Base-by-base conservation (phyloP, 2,329 filamentous ascomycete genomes). In the Neoascochyta sp. region DNA sequence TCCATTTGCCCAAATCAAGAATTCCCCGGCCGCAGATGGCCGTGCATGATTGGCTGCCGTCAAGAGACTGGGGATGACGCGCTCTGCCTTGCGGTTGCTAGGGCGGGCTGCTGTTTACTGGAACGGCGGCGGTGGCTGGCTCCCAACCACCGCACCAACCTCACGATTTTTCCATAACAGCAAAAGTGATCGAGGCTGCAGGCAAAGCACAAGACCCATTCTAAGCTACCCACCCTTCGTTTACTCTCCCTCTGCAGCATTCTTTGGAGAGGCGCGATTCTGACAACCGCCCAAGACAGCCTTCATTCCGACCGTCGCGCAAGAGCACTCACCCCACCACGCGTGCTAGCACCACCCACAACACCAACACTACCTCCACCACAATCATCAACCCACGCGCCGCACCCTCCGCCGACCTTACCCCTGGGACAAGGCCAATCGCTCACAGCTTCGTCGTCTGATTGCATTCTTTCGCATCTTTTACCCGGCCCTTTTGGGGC, bases 401-500 rank as follows among this genome's bases (percentile, higher is more conserved):
- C 36, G 30, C 45, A 36, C 30, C 29, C 33, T 44, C 24, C 41
- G 37, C 43, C 27, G 32, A 27, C 29, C 23, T 34, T 42, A 40
- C 45, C 34, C 42, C 41, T 37, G 40, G 39, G 35, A 48, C 43
- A 34, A 38, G 36, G 34, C 39, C 45, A 39, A 36, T 43, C 44
- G 43, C 49, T 41, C 48, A 44, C 33, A 34, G 20, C 34, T 33
- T 45, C 28, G 11, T 27, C 24, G 41, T 36, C 47, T 50, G 56
- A 53, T 43, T 57, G 59, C 56, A 59, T 54, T 53, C 50, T 51
- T 27, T 43, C 50, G 40, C 42, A 45, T 34, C 29, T 31, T 38
- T 36, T 40, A 45, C 60, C 60, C 61, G 54, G 62, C 61, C 63
- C 63, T 59, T 49, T 54, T 58, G 52, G 63, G 62, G 62, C 63